Conservation (phyloP, 2,329 filamentous ascomycete genomes). For the Lachnellula cervina region DNA sequence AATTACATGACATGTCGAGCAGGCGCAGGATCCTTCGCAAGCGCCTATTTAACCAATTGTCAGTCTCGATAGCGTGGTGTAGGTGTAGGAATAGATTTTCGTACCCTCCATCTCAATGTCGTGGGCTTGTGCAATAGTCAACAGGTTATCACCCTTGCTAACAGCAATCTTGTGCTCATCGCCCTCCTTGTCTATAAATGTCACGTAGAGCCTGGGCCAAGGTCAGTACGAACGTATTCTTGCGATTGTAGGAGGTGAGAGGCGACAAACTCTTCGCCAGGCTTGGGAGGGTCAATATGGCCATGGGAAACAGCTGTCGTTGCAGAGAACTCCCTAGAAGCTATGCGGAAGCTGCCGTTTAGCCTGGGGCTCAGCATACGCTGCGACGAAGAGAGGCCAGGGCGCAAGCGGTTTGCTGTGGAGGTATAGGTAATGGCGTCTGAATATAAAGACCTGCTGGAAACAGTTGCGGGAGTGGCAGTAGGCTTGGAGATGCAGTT, state of each 20-base stretch:
- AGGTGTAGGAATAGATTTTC: slow-evolving; percentile 11
- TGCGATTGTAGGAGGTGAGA: slow-evolving; percentile 3
- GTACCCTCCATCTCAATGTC: slow-evolving; percentile 94
- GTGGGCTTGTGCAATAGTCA: slow-evolving; percentile 91
- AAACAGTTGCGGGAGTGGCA: slow-evolving; percentile 3
- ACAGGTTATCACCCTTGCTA: slow-evolving; percentile 79
- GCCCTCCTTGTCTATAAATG: slow-evolving; percentile 90
- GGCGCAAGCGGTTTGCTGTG: neutral
- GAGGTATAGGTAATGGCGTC: neutral
- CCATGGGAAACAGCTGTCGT: slow-evolving; percentile 62
- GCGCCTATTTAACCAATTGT: slow-evolving; percentile 50
- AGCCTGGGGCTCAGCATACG: neutral
- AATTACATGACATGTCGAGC: slow-evolving; percentile 72
- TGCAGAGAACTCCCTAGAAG: slow-evolving; percentile 54
- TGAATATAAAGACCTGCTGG: slow-evolving; percentile 6
- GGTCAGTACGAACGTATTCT: neutral
- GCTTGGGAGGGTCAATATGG: slow-evolving; percentile 76
- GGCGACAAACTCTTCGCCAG: slow-evolving; percentile 76
- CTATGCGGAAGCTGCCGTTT: neutral
- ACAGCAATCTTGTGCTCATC: slow-evolving; percentile 73
- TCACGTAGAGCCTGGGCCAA: slow-evolving; percentile 67
- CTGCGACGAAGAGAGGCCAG: neutral
- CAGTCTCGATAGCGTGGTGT: neutral
- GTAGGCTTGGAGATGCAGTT: slow-evolving; percentile 7
- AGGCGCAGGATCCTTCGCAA: slow-evolving; percentile 78